Evolutionary conservation across 2,329 filamentous ascomycete genomes (phyloP).

Genomic region (Aspergillus candidus): DNA sequence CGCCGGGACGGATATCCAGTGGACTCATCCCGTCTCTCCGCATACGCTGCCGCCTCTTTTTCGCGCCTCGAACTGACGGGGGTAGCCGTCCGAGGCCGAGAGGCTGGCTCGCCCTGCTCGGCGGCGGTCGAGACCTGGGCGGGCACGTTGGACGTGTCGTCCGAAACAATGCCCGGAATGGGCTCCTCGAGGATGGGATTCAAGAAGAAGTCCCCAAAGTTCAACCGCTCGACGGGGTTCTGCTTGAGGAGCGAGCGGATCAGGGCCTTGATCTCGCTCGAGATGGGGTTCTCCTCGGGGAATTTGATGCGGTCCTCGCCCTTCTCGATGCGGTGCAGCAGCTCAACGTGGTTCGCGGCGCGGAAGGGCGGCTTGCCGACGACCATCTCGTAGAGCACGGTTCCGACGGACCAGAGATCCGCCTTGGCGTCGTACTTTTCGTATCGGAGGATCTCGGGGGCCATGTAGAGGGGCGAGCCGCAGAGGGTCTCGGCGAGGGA

Average conservation of each 20-base stretch:
- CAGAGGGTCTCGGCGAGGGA: constrained; percentile 93
- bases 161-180: constrained; percentile 75
- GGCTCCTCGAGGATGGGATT: constrained; percentile 65
- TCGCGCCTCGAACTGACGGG: constrained; percentile 14
- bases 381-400: constrained; percentile 93
- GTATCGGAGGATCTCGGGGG: constrained; percentile 92
- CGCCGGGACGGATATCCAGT: constrained; percentile 29
- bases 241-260: constrained; percentile 78
- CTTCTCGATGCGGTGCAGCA: constrained; percentile 85
- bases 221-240: constrained; percentile 76
- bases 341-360: constrained; percentile 88
- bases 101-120: constrained; percentile 7
- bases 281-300: constrained; percentile 64
- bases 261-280: constrained; percentile 69
- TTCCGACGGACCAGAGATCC: constrained; percentile 95
- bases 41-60: constrained; percentile 19
- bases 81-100: constrained; percentile 10
- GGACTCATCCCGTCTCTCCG: constrained; percentile 18
- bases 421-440: constrained; percentile 97
- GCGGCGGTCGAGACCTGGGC: constrained; percentile 16
- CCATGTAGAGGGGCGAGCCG: constrained; percentile 97
- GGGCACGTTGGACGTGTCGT: constrained; percentile 53
- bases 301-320: constrained; percentile 83
- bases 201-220: constrained; percentile 78
- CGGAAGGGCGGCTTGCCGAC: constrained; percentile 84